Percentiles rank a stretch among this genome's conserved stretches.
phyloP scores from a whole-genome alignment of 306 rosid species.

The Vachellia collinsii region DNA sequence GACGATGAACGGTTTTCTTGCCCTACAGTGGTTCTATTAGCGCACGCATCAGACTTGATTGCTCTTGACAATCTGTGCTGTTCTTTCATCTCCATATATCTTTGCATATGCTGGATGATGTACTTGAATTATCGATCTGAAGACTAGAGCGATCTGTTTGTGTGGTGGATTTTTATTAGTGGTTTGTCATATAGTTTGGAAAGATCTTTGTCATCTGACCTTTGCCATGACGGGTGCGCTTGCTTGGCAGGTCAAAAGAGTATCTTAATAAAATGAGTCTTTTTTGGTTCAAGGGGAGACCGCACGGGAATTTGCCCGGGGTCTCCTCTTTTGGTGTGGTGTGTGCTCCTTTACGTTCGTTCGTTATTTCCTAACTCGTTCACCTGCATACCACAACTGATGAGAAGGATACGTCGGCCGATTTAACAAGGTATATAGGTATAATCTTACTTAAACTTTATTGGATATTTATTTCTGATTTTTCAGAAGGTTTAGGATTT shows the following conservation, averaged over 20 bases:
- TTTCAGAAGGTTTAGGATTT: no score
- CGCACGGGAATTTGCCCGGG: constrained; percentile 92
- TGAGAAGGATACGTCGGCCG: constrained; percentile 18
- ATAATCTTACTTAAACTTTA: not conserved
- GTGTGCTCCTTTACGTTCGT: constrained; percentile 45
- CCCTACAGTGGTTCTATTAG: no score
- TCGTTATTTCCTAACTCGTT: constrained; percentile 4
- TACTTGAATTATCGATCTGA: constrained; percentile 17
- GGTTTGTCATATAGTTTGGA: constrained; percentile 33
- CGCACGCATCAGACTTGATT: not conserved
- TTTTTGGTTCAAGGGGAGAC: constrained; percentile 61
- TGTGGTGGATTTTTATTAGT: constrained; percentile 49
- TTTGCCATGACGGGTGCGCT: constrained; percentile 99
- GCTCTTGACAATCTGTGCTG: not conserved
- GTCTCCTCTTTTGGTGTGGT: constrained; percentile 57
- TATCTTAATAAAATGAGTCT: constrained; percentile 51
- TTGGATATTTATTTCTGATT: not conserved
- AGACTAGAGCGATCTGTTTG: not conserved
- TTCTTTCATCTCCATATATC: not conserved
- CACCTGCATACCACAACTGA: constrained; percentile 8
- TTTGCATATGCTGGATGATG: constrained; percentile 23
- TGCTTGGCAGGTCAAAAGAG: constrained; percentile 88
- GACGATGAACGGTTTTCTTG: not conserved
- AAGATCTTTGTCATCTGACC: constrained; percentile 81
- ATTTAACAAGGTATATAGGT: constrained; percentile 37